Evolutionary conservation across 1,284 basidiomycete species (phyloP), one percentile per base, ranked within the genome.

Genomic region (Puccinia sorghi): DNA sequence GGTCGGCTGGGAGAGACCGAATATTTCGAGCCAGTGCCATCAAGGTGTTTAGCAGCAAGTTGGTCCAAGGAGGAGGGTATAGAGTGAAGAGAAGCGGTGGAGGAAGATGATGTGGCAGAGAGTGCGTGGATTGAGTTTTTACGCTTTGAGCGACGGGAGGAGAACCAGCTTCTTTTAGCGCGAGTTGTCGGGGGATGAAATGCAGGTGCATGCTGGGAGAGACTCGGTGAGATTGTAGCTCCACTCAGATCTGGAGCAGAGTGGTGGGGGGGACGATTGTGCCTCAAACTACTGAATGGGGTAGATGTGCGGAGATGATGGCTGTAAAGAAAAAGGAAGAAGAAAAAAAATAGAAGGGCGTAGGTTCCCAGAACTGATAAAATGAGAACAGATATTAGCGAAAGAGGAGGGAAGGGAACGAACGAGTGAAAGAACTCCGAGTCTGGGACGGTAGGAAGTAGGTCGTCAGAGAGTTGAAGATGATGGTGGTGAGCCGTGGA

Each of bases 71-170:
- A 50, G 22, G 66, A 61, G 41, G 64, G 43, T 17, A 52, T 27
- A 22, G 76, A 66, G 61, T 79, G 69, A 11, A 72, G 37, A n/a
- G 76, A 72, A 11, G 76, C 70, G 13, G 76, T 61, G 7, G 74
- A 77, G 11, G 76, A 72, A 27, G 61, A 61, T 13, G 76, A 79
- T 8, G 76, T 70, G 48, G 69, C 32, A 8, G 66, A 70, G 32
- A 79, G 69, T 17, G 76, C 76, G 61, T 79, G 76, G 43, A 79
- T 64, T 12, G 76, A 79, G 50, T 79, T 22, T 61, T 79, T 79
- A 20, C 76, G 54, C 37, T 72, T 71, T 7, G 59, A 59, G 50
- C 76, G 76, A 54, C 76, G 76, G 37, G 69, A 72, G 15, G 76
- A 69, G 48, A 72, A 79, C 69, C 69, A 79, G 43, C 25, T 25